These are phyloP conservation scores for Acacia crassicarpa DNA, from an alignment of 306 rosid genomes.

Conservation along the genomic window DNA sequence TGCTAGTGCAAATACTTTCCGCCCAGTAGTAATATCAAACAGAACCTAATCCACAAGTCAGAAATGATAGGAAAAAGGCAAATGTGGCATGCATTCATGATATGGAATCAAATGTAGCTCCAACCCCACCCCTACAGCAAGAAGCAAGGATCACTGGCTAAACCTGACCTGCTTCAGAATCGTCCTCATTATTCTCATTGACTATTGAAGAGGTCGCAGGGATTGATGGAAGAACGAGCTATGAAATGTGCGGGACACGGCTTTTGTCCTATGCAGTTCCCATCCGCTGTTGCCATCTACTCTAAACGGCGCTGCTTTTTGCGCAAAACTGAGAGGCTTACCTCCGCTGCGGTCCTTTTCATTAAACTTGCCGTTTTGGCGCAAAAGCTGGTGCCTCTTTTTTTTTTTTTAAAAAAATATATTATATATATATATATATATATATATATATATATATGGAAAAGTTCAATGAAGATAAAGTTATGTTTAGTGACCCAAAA, in stretches of 20 bases:
- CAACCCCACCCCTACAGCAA: neutral
- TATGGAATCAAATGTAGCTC: neutral
- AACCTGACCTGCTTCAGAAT: constrained; percentile 55
- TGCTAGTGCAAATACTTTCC: neutral
- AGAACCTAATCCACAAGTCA: neutral
- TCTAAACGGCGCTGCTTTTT: too few relatives aligned
- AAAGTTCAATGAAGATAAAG: too few relatives aligned
- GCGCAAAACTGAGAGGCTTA: too few relatives aligned
- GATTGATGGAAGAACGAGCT: constrained; percentile 58
- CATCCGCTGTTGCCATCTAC: too few relatives aligned
- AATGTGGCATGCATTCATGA: neutral
- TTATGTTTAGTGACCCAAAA: too few relatives aligned
- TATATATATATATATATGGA: too few relatives aligned
- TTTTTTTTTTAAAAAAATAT: too few relatives aligned
- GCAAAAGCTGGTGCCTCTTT: too few relatives aligned
- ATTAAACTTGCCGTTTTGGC: too few relatives aligned
- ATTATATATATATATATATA: too few relatives aligned
- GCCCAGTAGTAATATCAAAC: neutral
- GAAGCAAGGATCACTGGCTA: neutral
- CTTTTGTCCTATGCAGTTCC: too few relatives aligned
- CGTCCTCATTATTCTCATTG: constrained; percentile 31
- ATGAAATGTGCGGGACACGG: constrained; percentile 1
- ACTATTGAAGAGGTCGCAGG: constrained; percentile 61
- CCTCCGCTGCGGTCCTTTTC: too few relatives aligned
- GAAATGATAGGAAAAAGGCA: neutral